Evolutionary conservation across 2,329 filamentous ascomycete species (phyloP).

Genomic region (Tolypocladium inflatum): DNA sequence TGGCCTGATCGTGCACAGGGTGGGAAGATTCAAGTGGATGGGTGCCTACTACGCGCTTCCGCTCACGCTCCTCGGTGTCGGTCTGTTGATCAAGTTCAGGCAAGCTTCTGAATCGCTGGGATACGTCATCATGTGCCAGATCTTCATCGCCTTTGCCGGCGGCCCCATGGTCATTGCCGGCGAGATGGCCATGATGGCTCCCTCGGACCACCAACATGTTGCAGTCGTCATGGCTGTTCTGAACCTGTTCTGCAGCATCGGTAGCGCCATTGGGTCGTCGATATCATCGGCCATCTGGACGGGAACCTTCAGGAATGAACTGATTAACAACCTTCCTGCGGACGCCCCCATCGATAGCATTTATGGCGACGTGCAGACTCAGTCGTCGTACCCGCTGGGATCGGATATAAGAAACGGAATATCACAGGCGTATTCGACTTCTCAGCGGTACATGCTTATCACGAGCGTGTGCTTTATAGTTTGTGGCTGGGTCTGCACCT

Average conservation of each 20-base stretch:
- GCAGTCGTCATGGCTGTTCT: conserved; percentile 52
- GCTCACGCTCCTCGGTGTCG: conserved; percentile 43
- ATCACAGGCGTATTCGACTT: conserved; percentile 47
- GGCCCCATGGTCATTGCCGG: conserved; percentile 50
- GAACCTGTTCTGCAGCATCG: conserved; percentile 50
- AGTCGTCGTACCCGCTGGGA: conserved; percentile 42
- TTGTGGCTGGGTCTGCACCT: conserved; percentile 21
- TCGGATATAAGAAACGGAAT: conserved; percentile 44
- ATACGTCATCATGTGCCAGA: conserved; percentile 50
- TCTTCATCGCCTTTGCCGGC: conserved; percentile 52
- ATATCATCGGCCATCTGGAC: conserved; percentile 58
- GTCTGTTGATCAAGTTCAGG: conserved; percentile 53
- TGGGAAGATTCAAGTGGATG: conserved; percentile 41
- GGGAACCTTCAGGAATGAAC: conserved; percentile 41
- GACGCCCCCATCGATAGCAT: conserved; percentile 24
- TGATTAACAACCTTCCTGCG: conserved; percentile 39
- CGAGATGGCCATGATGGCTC: conserved; percentile 52
- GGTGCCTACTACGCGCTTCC: conserved; percentile 39
- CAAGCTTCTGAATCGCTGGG: conserved; percentile 38
- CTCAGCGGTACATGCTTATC: conserved; percentile 42
- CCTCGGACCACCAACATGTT: conserved; percentile 50
- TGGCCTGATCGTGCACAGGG: conserved; percentile 33
- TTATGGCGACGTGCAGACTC: conserved; percentile 42
- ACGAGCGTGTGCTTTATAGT: conserved; percentile 34
- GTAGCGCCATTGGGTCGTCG: conserved; percentile 48